These are phyloP conservation scores for Chalciporus piperatus DNA, from an alignment of 768 basidiomycete genomes.

Conservation along the genomic window DNA sequence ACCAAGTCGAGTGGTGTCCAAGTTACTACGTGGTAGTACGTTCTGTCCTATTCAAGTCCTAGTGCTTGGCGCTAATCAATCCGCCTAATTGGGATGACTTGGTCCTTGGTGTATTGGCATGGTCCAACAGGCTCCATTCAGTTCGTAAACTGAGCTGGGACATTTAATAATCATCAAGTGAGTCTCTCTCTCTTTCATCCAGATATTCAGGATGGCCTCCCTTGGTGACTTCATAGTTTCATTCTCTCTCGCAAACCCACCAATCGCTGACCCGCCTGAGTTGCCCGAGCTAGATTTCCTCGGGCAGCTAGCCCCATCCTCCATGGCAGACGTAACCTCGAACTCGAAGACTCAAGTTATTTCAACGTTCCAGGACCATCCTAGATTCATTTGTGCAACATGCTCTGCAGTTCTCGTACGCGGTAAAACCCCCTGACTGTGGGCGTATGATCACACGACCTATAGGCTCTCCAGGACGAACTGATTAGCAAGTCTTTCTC, in stretches of 20 bases:
- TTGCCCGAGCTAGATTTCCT: not conserved
- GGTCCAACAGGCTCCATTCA: not conserved
- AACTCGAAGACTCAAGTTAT: slow-evolving; percentile 56
- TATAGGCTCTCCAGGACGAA: slow-evolving; percentile 77
- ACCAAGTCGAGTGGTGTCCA: too few species aligned
- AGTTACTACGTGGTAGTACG: too few species aligned
- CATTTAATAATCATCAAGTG: slow-evolving; percentile 1
- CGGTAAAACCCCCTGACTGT: slow-evolving; percentile 4
- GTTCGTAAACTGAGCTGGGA: not conserved
- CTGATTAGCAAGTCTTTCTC: slow-evolving; percentile 84
- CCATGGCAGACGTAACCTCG: slow-evolving; percentile 29
- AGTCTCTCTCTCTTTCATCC: not conserved
- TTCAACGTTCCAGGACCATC: slow-evolving; percentile 61
- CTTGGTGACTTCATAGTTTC: slow-evolving; percentile 21
- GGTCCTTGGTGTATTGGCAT: not conserved
- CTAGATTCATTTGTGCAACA: slow-evolving; percentile 64
- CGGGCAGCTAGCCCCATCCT: not conserved
- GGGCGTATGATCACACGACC: not conserved
- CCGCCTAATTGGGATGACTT: slow-evolving; percentile 13
- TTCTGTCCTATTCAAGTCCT: too few species aligned
- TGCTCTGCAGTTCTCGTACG: slow-evolving; percentile 72
- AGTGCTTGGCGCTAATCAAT: not conserved
- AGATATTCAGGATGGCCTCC: slow-evolving; percentile 13
- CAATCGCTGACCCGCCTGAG: not conserved
- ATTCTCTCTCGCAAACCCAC: slow-evolving; percentile 11